Conservation (phyloP, 2,329 filamentous ascomycete genomes). For the Magnaporthiopsis rhizophila region DNA sequence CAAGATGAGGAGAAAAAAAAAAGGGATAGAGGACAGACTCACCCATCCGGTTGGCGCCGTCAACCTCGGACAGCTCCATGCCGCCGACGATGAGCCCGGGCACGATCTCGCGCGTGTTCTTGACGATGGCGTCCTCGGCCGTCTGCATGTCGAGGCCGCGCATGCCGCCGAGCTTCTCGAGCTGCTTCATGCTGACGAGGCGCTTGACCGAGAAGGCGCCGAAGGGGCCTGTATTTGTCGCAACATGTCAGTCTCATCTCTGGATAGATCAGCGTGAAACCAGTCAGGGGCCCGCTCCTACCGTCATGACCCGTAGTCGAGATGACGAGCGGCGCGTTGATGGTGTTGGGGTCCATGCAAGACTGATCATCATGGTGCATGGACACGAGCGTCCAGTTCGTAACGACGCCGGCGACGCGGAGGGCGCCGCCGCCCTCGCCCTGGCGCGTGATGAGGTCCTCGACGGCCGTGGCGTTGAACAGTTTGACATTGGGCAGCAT, state of each 20-base stretch:
- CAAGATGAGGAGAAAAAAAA: too few species aligned
- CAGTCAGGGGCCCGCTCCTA: not conserved
- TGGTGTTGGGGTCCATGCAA: slow-evolving; percentile 97
- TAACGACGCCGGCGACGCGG: slow-evolving; percentile 81
- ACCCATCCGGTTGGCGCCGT: slow-evolving; percentile 88
- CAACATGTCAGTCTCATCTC: not conserved
- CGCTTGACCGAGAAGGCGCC: slow-evolving; percentile 88
- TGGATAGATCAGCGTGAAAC: not conserved
- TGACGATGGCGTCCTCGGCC: slow-evolving; percentile 90
- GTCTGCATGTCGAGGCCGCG: slow-evolving; percentile 86
- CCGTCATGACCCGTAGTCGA: slow-evolving; percentile 85
- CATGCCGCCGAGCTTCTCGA: slow-evolving; percentile 85
- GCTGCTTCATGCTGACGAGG: slow-evolving; percentile 76
- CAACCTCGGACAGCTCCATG: slow-evolving; percentile 88
- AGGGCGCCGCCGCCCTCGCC: slow-evolving; percentile 41
- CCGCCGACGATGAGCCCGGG: slow-evolving; percentile 87
- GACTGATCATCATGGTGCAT: slow-evolving; percentile 85
- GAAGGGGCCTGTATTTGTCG: slow-evolving; percentile 48
- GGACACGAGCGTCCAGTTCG: slow-evolving; percentile 89
- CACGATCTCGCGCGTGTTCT: slow-evolving; percentile 79
- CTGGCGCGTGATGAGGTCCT: slow-evolving; percentile 82
- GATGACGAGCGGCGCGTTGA: slow-evolving; percentile 84
- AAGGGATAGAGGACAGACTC: slow-evolving; percentile 12
- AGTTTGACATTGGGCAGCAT: slow-evolving; percentile 87
- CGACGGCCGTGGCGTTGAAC: slow-evolving; percentile 89